A percentile compares a stretch with the other conserved stretches of the same genome.
Evolutionary conservation across 768 basidiomycete genomes (phyloP).

Genomic region (Panaeolus cyanescens): DNA sequence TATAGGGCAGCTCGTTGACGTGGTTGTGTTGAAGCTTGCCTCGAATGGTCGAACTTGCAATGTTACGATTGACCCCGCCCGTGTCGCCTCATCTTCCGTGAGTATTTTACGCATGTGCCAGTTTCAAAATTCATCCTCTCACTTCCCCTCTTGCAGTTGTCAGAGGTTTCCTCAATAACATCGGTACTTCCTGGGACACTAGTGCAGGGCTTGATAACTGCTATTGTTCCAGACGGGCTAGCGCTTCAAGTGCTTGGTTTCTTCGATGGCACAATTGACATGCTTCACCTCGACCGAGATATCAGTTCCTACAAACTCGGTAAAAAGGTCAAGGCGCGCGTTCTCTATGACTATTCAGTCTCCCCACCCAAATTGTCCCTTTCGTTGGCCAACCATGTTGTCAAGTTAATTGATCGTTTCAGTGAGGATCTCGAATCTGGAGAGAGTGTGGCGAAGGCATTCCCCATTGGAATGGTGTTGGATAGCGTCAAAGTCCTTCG

Average conservation of each 20-base stretch:
- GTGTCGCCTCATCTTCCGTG: slow-evolving; percentile 58
- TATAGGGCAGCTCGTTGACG: slow-evolving; percentile 69
- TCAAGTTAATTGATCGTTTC: slow-evolving; percentile 50
- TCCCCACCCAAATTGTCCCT: slow-evolving; percentile 86
- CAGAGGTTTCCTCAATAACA: slow-evolving; percentile 75
- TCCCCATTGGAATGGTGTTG: slow-evolving; percentile 74
- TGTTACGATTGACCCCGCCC: slow-evolving; percentile 54
- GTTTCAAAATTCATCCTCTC: background rate
- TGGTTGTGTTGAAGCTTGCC: slow-evolving; percentile 66
- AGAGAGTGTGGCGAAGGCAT: slow-evolving; percentile 50
- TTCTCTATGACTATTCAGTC: slow-evolving; percentile 78
- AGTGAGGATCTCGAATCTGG: slow-evolving; percentile 20
- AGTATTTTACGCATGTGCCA: slow-evolving; percentile 20
- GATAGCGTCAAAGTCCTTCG: slow-evolving; percentile 72
- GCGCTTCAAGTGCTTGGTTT: slow-evolving; percentile 90
- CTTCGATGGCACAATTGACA: slow-evolving; percentile 89
- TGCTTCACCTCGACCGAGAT: slow-evolving; percentile 66
- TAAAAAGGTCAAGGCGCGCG: slow-evolving; percentile 79
- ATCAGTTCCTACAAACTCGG: slow-evolving; percentile 58
- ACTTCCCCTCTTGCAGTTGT: slow-evolving; percentile 44
- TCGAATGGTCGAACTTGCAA: slow-evolving; percentile 81
- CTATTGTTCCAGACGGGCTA: slow-evolving; percentile 70
- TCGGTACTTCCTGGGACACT: slow-evolving; percentile 87
- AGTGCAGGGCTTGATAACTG: slow-evolving; percentile 82
- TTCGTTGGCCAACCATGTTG: slow-evolving; percentile 70